Percentiles rank a stretch among this genome's conserved stretches.
Evolutionary conservation across 305 asterid species (phyloP).

Genomic region (Caryopteris hybrid): DNA sequence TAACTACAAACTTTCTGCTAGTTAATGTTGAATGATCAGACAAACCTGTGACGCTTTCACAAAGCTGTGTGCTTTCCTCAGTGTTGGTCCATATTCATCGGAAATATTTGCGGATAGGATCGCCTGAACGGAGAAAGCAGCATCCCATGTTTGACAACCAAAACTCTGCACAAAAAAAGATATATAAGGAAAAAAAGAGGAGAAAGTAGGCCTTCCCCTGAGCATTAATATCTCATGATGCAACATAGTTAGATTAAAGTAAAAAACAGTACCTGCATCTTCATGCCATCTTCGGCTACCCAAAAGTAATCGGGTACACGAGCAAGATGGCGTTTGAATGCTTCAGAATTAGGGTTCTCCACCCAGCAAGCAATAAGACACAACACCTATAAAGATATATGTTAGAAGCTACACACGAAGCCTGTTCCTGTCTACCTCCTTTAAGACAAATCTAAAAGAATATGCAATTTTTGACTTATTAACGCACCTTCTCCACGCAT

Average conservation of each 20-base stretch:
- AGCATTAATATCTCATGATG: not conserved
- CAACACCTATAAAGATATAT: slow-evolving; percentile 30
- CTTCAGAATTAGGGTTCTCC: slow-evolving; percentile 52
- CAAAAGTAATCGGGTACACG: not conserved
- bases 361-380: slow-evolving; percentile 50
- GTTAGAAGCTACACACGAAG: too few species aligned
- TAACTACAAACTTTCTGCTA: not conserved
- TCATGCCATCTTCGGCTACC: slow-evolving; percentile 1
- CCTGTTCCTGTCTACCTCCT: too few species aligned
- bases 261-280: not conserved
- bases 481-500: slow-evolving; percentile 36
- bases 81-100: slow-evolving; percentile 28
- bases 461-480: too few species aligned
- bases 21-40: not conserved
- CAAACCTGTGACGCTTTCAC: slow-evolving; percentile 61
- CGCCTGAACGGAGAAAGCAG: slow-evolving; percentile 47
- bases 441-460: too few species aligned
- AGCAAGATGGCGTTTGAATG: slow-evolving; percentile 29
- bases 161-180: too few species aligned
- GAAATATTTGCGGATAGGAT: slow-evolving; percentile 35
- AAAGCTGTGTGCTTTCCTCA: slow-evolving; percentile 47
- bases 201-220: not conserved
- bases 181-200: not conserved
- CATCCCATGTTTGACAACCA: slow-evolving; percentile 63
- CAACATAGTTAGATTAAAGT: too few species aligned